Base-by-base conservation (phyloP, 179 eudicot genomes). In the Actinidia polygama region DNA sequence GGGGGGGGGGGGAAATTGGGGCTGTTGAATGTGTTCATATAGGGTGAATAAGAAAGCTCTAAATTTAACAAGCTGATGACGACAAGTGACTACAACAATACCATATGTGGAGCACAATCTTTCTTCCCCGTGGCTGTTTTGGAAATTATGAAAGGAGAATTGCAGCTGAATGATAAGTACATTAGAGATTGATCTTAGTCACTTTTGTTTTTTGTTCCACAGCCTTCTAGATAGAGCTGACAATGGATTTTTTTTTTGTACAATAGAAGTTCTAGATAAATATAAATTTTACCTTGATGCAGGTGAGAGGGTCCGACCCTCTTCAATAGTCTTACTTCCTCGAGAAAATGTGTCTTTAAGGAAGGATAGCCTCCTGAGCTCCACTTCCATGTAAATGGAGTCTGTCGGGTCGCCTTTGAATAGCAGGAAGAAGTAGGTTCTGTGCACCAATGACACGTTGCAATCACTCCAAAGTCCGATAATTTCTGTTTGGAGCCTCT, bases 341-440 rank as follows among this genome's bases (percentile, higher is more conserved):
- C 83, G 89, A 81, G 93, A 84, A 86, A 93, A 95, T 80, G 88
- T 90, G 80, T 84, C 91, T 87, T 89, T 89, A 64, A 97, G 91
- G 81, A 90, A 95, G 64, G 90, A 84, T 85, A 95, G 85, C 86
- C 99, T 89, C 83, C 98, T 85, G 53, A 91, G 89, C 85, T 97
- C 99, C 7, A 97, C 98, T 79, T 95, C 94, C 91, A 97, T 85
- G 90, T 95, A 97, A 84, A 97, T 87, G 74, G 95, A 87, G 87
- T 97, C 99, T 5, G 93, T 77, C 9, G 90, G 94, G 76, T 93
- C 95, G 46, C 90, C 94, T 72, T 89, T 92, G 74, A 93, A 95
- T 67, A 97, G 90, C 66, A 97, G 87, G 89, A 87, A 97, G 90
- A 95, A 94, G 83, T 88, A 89, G 69, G 98, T 92, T 84, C 98